phyloP scores from a whole-genome alignment of 2,329 filamentous ascomycete genomes.

The Sporothrix brunneoviolacea region DNA sequence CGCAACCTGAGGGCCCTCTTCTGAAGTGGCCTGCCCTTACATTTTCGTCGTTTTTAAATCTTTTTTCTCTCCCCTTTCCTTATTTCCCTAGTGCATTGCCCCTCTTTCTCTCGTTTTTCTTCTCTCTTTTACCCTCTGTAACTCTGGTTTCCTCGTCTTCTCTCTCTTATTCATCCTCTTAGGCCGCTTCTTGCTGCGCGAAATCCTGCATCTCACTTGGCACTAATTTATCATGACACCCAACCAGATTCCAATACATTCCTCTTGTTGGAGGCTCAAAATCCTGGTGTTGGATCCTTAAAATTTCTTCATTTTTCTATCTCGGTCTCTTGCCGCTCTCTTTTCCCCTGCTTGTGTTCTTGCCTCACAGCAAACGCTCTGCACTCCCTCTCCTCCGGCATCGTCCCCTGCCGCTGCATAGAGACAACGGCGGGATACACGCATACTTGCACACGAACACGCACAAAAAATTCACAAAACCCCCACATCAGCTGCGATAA shows the following conservation, averaged over 20 bases:
- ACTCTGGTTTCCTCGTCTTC: constrained; percentile 3
- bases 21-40: neutral
- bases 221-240: constrained; percentile 40
- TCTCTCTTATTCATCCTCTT: constrained; percentile 1
- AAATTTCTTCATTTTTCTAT: constrained; percentile 16
- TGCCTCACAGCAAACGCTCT: neutral
- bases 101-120: constrained; percentile 9
- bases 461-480: constrained; percentile 7
- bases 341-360: constrained; percentile 2
- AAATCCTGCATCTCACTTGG: constrained; percentile 22
- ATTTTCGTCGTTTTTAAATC: constrained; percentile 5
- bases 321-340: neutral
- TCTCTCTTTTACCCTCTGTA: neutral
- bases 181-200: constrained; percentile 15
- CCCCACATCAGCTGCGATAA: constrained; percentile 23
- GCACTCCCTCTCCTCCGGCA: constrained; percentile 4
- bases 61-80: constrained; percentile 2
- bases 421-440: neutral
- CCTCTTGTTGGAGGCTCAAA: constrained; percentile 40
- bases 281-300: constrained; percentile 38
- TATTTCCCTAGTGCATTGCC: constrained; percentile 9
- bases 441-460: constrained; percentile 4
- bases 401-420: neutral
- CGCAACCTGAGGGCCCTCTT: constrained; percentile 7
- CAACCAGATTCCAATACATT: constrained; percentile 34